Evolutionary conservation across 306 rosid genomes (phyloP).

Genomic region (Pachyrhizus erosus): DNA sequence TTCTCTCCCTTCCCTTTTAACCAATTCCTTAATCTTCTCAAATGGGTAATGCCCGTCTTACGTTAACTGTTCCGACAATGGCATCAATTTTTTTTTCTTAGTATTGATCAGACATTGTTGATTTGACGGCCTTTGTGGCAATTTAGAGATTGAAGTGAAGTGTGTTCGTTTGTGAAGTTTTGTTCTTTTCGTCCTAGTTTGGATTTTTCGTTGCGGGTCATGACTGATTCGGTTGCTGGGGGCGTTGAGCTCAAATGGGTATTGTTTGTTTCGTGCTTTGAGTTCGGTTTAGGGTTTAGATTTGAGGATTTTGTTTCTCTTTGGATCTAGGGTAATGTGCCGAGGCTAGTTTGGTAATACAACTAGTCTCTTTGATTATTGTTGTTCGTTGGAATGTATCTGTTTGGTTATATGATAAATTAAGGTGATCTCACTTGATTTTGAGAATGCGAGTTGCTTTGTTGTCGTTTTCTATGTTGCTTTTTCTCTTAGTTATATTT

Average conservation of each 20-base stretch:
- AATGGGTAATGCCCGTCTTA: conserved; percentile 21
- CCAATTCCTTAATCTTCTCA: conserved; percentile 19
- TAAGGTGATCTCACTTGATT: conserved; percentile 24
- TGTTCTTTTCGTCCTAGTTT: not conserved
- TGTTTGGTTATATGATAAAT: not conserved
- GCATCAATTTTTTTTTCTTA: too few species aligned
- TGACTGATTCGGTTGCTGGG: conserved; percentile 20
- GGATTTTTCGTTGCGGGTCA: conserved; percentile 12
- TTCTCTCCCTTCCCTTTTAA: too few species aligned
- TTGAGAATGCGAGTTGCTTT: conserved; percentile 8
- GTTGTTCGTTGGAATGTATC: conserved; percentile 3
- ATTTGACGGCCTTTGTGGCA: not conserved
- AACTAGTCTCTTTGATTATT: conserved; percentile 11
- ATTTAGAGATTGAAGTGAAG: not conserved
- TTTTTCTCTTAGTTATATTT: not conserved
- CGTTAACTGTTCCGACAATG: conserved; percentile 16
- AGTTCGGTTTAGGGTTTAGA: conserved; percentile 57
- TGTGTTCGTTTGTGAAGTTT: not conserved
- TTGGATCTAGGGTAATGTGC: conserved; percentile 39
- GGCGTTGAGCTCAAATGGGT: conserved; percentile 26
- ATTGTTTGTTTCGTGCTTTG: conserved; percentile 30
- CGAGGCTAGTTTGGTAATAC: conserved; percentile 29
- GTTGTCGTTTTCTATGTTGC: conserved; percentile 15
- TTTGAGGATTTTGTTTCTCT: conserved; percentile 43
- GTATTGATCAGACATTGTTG: conserved; percentile 45